A percentile compares a stretch with the other conserved stretches of the same genome.
Conservation (phyloP, 352 stramenopile species). For the Pythium insidiosum region DNA sequence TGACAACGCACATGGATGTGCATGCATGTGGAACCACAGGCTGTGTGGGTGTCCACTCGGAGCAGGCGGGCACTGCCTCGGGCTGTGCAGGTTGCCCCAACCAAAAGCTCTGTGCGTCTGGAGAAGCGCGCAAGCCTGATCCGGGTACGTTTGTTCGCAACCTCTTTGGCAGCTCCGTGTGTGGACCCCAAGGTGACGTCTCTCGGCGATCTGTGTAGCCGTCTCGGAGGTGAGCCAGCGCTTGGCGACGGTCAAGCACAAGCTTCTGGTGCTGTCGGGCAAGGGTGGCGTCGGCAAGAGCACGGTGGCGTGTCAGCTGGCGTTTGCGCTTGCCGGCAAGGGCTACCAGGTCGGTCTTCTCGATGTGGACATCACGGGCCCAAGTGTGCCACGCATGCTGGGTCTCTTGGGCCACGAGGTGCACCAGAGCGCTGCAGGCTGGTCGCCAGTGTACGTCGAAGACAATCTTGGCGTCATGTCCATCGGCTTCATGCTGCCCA, state of each 20-base stretch:
- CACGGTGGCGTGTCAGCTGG: constrained; percentile 97
- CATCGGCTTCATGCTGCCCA: constrained; percentile 98
- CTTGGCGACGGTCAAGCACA: constrained; percentile 89
- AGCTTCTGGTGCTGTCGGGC: constrained; percentile 97
- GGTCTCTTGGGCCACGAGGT: constrained; percentile 90
- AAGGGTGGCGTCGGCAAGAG: constrained; percentile 99
- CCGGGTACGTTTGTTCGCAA: constrained; percentile 24
- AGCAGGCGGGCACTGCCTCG: constrained; percentile 90
- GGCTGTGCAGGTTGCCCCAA: constrained; percentile 98
- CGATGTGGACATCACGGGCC: constrained; percentile 99
- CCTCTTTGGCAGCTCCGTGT: constrained; percentile 13
- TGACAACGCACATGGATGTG: too few relatives aligned
- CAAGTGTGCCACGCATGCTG: constrained; percentile 97
- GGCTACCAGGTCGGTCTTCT: constrained; percentile 96
- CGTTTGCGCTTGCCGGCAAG: constrained; percentile 91
- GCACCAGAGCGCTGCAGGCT: constrained; percentile 97
- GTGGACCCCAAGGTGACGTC: constrained; percentile 14
- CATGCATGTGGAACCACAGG: too few relatives aligned
- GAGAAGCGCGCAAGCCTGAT: constrained; percentile 81
- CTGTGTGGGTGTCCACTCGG: constrained; percentile 94
- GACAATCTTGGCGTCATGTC: constrained; percentile 99
- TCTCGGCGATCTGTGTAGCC: constrained; percentile 24
- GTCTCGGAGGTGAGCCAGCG: constrained; percentile 86
- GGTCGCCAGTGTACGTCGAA: constrained; percentile 98
- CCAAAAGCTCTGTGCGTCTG: constrained; percentile 92